phyloP scores from a whole-genome alignment of 495 filamentous ascomycete genomes.

The Apodospora peruviana region DNA sequence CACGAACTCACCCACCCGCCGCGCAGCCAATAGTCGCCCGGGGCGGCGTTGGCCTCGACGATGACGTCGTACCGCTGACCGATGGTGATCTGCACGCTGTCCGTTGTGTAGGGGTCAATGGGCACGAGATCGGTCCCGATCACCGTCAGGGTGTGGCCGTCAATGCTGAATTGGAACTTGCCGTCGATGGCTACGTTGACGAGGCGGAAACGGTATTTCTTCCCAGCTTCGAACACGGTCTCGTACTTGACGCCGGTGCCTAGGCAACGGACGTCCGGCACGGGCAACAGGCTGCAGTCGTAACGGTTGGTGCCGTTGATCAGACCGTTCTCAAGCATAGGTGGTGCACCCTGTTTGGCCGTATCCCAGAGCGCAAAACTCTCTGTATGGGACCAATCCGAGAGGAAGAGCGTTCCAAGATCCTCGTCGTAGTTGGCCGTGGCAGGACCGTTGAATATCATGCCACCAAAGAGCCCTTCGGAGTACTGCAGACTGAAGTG shows the following conservation, averaged over 20 bases:
- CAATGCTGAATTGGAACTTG: constrained; percentile 35
- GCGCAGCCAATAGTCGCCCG: constrained; percentile 53
- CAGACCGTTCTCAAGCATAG: constrained; percentile 25
- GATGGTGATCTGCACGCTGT: constrained; percentile 49
- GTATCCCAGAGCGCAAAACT: constrained; percentile 18
- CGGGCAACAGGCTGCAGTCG: constrained; percentile 18
- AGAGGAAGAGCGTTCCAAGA: constrained; percentile 23
- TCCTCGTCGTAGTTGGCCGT: constrained; percentile 39
- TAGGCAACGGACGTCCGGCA: constrained; percentile 19
- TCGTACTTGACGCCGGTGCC: constrained; percentile 27
- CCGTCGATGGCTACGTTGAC: constrained; percentile 45
- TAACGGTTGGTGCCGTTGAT: constrained; percentile 34
- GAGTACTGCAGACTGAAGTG: constrained; percentile 50
- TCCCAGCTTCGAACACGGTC: constrained; percentile 29
- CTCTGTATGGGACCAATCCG: constrained; percentile 23
- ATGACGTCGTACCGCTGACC: constrained; percentile 68
- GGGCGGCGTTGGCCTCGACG: constrained; percentile 48
- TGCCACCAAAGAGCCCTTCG: constrained; percentile 41
- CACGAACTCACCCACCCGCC: constrained; percentile 37
- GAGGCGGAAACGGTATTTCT: constrained; percentile 46
- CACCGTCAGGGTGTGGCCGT: constrained; percentile 47
- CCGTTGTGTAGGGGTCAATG: constrained; percentile 42
- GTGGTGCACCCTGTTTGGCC: constrained; percentile 25
- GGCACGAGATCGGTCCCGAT: constrained; percentile 47
- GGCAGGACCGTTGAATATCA: constrained; percentile 33